Evolutionary conservation across 257 asterid species (phyloP).

Genomic region (Fraxinus americana): DNA sequence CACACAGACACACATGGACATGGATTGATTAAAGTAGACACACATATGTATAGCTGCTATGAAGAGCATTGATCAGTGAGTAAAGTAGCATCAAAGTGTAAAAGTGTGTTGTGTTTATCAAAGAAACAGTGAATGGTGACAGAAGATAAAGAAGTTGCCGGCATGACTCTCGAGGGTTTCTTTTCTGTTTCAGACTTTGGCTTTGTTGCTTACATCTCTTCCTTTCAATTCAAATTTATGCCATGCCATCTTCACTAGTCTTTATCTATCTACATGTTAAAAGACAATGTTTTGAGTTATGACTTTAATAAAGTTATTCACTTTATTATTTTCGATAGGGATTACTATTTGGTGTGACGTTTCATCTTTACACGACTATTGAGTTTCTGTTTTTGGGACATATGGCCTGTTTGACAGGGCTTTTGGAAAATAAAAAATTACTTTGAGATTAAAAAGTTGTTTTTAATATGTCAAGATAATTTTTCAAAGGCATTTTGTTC

Average conservation of each 20-base stretch:
- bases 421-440: no score
- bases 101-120: constrained; percentile 18
- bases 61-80: constrained; percentile 10
- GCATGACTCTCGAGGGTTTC: constrained; percentile 26
- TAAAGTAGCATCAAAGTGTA: constrained; percentile 15
- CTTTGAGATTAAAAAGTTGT: no score
- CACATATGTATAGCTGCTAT: no score
- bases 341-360: not conserved
- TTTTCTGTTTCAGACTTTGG: constrained; percentile 6
- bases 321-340: not conserved
- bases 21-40: not conserved
- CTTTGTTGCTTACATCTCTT: constrained; percentile 17
- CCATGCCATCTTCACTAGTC: not conserved
- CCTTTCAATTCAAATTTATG: constrained; percentile 22
- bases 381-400: no score
- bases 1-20: constrained; percentile 26
- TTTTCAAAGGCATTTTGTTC: no score
- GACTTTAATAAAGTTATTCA: constrained; percentile 2
- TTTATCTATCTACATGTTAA: not conserved
- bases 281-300: not conserved
- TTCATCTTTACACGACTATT: no score
- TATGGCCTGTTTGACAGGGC: no score
- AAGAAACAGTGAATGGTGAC: constrained; percentile 12
- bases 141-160: constrained; percentile 10
- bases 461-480: no score